A percentile compares a stretch with the other conserved stretches of the same genome.
Evolutionary conservation across 2,329 filamentous ascomycete species (phyloP).

Genomic region (Calonectria leucothoes): DNA sequence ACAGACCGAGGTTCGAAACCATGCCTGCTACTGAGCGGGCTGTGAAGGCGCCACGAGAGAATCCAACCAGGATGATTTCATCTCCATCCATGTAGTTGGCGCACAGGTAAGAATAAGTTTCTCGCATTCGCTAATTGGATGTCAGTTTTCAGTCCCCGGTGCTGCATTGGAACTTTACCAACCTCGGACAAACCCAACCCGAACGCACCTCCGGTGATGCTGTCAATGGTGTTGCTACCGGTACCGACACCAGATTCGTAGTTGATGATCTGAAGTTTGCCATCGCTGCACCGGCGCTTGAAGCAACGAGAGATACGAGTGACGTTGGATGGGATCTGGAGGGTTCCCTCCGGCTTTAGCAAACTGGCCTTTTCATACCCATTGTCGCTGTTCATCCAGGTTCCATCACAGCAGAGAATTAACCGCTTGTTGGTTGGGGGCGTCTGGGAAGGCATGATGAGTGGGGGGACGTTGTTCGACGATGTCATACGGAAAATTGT

Average conservation of each 20-base stretch:
- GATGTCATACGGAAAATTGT: neutral
- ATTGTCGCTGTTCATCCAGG: slow-evolving; percentile 65
- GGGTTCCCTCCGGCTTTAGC: slow-evolving; percentile 50
- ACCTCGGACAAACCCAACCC: slow-evolving; percentile 66
- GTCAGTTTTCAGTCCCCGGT: neutral
- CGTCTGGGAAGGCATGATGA: neutral
- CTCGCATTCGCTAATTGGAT: slow-evolving; percentile 61
- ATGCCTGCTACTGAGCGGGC: slow-evolving; percentile 67
- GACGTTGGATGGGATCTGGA: slow-evolving; percentile 69
- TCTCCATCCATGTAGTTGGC: slow-evolving; percentile 71
- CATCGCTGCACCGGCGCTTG: slow-evolving; percentile 61
- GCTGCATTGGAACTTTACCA: slow-evolving; percentile 22
- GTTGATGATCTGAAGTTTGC: slow-evolving; percentile 67
- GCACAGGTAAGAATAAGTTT: slow-evolving; percentile 72
- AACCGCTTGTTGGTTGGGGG: slow-evolving; percentile 55
- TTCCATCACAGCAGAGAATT: slow-evolving; percentile 65
- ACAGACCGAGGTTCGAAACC: slow-evolving; percentile 61
- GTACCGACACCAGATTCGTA: slow-evolving; percentile 73
- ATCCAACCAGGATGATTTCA: slow-evolving; percentile 67
- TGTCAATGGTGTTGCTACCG: slow-evolving; percentile 60
- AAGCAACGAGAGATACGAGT: slow-evolving; percentile 70
- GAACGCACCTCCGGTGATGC: slow-evolving; percentile 65
- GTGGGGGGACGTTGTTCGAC: neutral
- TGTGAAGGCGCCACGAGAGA: slow-evolving; percentile 70
- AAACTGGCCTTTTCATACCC: slow-evolving; percentile 56